Base-by-base conservation (phyloP, 345 rosid species). In the Brassica incana region DNA sequence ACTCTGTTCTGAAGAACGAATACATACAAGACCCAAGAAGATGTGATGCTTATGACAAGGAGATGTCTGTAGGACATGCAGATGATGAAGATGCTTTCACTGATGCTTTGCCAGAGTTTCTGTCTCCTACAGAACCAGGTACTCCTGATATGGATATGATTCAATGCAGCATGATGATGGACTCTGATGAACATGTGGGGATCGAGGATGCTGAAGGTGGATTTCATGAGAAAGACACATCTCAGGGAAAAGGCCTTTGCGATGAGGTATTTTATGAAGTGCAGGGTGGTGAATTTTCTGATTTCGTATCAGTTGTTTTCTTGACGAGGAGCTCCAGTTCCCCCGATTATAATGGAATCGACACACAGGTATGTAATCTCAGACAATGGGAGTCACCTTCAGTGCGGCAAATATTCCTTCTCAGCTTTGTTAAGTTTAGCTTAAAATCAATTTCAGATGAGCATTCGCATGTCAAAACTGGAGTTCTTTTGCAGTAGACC, bases 401-500 rank as follows among this genome's bases (percentile, higher is more conserved):
- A 68, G 38, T 69, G 65, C 58, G 27, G n/a, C 2, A 67, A 38
- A 32, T 56, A 64, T 56, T 64, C 72, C 50, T 64, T 81, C 61
- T 65, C 71, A 81, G 43, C 77, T 67, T 54, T 75, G 40, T 86
- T 87, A 78, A 89, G 68, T 59, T 76, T 30, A 27, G 12, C 87
- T 66, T 48, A 38, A 60, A 81, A 73, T 52, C 64, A 71, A 71
- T 85, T 82, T 80, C 97, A 95, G 99, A 93, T 95, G 99, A 87
- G 91, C 68, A 84, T 95, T 77, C 90, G 92, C 84, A 89, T 95
- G 99, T 93, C 99, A 85, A 90, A 89, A 81, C 85, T 95, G 81
- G 95, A 91, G 82, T 93, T 95, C 85, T 95, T 93, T 84, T 95
- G 91, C 87, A 93, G 88, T 89, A 85, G 99, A 78, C 98, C 93